These are phyloP conservation scores for Lachnellula hyalina DNA, from an alignment of 2,329 filamentous ascomycete species.

Conservation along the genomic window DNA sequence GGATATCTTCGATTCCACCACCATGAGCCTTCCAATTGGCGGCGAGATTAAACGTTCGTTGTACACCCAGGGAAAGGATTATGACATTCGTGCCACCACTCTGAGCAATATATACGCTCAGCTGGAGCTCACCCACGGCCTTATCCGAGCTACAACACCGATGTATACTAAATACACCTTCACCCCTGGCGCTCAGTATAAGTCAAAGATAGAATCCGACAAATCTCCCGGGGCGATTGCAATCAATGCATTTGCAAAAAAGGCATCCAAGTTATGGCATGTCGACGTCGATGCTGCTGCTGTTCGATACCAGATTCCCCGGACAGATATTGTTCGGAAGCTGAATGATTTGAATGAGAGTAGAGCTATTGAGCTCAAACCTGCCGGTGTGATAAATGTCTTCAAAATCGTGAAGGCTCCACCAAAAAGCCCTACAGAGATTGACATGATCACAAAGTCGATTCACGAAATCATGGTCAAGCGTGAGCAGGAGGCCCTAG, in stretches of 20 bases:
- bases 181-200: conserved; percentile 33
- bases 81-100: conserved; percentile 48
- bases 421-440: conserved; percentile 38
- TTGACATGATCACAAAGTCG: conserved; percentile 40
- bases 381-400: conserved; percentile 46
- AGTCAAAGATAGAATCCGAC: conserved; percentile 32
- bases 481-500: conserved; percentile 49
- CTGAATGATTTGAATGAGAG: conserved; percentile 49
- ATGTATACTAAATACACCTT: conserved; percentile 54
- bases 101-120: conserved; percentile 52
- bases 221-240: conserved; percentile 38
- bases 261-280: conserved; percentile 37
- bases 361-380: conserved; percentile 45
- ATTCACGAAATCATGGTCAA: conserved; percentile 46
- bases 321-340: conserved; percentile 46
- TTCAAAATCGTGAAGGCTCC: conserved; percentile 46
- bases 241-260: conserved; percentile 38
- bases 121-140: conserved; percentile 52
- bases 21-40: conserved; percentile 31
- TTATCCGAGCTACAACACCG: conserved; percentile 51
- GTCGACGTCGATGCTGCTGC: conserved; percentile 45
- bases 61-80: conserved; percentile 40
- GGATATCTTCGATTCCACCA: conserved; percentile 43
- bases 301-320: conserved; percentile 30
- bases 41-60: conserved; percentile 44